Evolutionary conservation across 345 rosid species (phyloP).

Genomic region (Salix udensis): DNA sequence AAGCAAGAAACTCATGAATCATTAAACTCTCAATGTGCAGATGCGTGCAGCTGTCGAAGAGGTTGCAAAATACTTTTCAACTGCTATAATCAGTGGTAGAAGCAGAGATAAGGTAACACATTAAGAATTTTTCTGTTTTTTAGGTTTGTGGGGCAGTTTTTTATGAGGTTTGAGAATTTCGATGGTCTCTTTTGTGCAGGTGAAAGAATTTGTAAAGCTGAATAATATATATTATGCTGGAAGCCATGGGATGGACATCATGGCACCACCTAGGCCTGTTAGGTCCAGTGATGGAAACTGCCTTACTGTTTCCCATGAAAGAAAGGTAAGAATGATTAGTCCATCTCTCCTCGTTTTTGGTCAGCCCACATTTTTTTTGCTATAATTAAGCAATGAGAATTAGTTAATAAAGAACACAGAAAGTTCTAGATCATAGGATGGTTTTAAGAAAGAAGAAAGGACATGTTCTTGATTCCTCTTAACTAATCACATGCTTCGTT

Average conservation of each 20-base stretch:
- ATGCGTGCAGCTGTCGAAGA: too few species aligned
- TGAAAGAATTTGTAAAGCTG: conserved; percentile 43
- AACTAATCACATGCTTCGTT: neutral
- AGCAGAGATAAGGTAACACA: too few species aligned
- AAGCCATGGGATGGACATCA: conserved; percentile 65
- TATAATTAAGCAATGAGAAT: neutral
- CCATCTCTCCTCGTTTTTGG: neutral
- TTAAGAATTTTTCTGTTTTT: too few species aligned
- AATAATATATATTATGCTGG: conserved; percentile 48
- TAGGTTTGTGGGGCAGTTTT: neutral
- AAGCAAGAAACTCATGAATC: too few species aligned
- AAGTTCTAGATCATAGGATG: neutral
- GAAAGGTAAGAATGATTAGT: conserved; percentile 22
- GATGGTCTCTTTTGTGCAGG: conserved; percentile 16
- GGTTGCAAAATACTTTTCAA: too few species aligned
- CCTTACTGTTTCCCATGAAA: conserved; percentile 12
- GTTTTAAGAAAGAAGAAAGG: neutral
- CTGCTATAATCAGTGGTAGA: too few species aligned
- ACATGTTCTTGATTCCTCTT: neutral
- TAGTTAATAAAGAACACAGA: neutral
- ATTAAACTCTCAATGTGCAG: too few species aligned
- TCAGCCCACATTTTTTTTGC: neutral
- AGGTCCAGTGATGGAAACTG: conserved; percentile 23
- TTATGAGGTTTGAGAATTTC: neutral
- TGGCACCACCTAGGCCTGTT: conserved; percentile 34